phyloP scores from a whole-genome alignment of 2,329 filamentous ascomycete species.

The Fusarium scirpi region DNA sequence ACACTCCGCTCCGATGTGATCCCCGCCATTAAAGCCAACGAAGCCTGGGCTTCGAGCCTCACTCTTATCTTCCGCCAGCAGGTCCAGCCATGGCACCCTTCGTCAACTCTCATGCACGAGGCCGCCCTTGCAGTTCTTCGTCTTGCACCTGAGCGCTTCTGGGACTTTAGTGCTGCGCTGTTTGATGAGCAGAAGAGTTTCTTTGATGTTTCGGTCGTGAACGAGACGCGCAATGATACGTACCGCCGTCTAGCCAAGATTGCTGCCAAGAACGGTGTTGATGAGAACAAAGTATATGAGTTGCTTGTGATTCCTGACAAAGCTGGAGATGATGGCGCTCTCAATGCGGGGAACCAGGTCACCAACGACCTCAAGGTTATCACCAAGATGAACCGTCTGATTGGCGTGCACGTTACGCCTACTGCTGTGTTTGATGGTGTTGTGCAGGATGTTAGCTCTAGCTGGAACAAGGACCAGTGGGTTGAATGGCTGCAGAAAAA shows the following conservation, averaged over 20 bases:
- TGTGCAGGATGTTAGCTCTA: conserved; percentile 82
- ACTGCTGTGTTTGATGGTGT: conserved; percentile 91
- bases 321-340: conserved; percentile 71
- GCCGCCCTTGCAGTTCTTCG: conserved; percentile 83
- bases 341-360: conserved; percentile 85
- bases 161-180: conserved; percentile 78
- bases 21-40: conserved; percentile 72
- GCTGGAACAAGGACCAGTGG: conserved; percentile 86
- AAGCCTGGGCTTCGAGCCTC: conserved; percentile 67
- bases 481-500: conserved; percentile 79
- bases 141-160: conserved; percentile 79
- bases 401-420: conserved; percentile 90
- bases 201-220: conserved; percentile 87
- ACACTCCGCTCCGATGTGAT: conserved; percentile 76
- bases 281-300: conserved; percentile 76
- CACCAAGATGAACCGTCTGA: conserved; percentile 81
- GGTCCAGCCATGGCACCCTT: conserved; percentile 95
- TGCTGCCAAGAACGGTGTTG: conserved; percentile 75
- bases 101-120: conserved; percentile 84
- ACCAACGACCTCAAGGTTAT: conserved; percentile 88
- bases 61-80: conserved; percentile 90
- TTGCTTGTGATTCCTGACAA: conserved; percentile 77
- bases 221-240: conserved; percentile 85
- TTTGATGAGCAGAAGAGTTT: conserved; percentile 76
- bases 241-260: conserved; percentile 83